These are phyloP conservation scores for Huntiella abstrusa DNA, from an alignment of 2,329 filamentous ascomycete genomes.

Conservation along the genomic window DNA sequence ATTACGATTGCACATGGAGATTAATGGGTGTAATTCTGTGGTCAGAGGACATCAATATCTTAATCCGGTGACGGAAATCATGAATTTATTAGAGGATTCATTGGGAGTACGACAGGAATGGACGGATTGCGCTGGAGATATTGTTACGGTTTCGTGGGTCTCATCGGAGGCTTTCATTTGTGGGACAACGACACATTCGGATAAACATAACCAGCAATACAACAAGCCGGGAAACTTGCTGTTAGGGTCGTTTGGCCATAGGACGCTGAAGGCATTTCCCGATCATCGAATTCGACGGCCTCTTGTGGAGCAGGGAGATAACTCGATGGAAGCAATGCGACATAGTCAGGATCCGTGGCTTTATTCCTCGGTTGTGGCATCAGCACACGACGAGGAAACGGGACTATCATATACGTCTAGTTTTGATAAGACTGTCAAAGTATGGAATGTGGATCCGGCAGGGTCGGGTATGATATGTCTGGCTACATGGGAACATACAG, in stretches of 20 bases:
- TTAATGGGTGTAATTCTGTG: constrained; percentile 26
- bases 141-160: constrained; percentile 38
- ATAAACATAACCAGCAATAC: constrained; percentile 45
- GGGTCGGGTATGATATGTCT: constrained; percentile 22
- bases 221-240: constrained; percentile 45
- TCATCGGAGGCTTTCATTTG: constrained; percentile 36
- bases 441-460: constrained; percentile 28
- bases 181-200: constrained; percentile 43
- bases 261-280: constrained; percentile 30
- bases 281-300: constrained; percentile 40
- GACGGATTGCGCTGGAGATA: constrained; percentile 42
- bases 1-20: constrained; percentile 30
- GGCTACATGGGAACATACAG: constrained; percentile 34
- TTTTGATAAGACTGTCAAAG: constrained; percentile 42
- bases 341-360: constrained; percentile 43
- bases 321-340: constrained; percentile 36
- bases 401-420: constrained; percentile 37
- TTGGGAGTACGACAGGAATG: constrained; percentile 34
- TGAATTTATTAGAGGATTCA: constrained; percentile 29
- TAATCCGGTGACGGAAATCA: constrained; percentile 28
- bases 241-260: constrained; percentile 28
- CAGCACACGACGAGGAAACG: constrained; percentile 30
- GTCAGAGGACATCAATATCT: constrained; percentile 23
- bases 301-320: constrained; percentile 32
- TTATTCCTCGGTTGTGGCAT: constrained; percentile 44